These are phyloP conservation scores for Nannochloris sp. DNA, from an alignment of 139 green algal species.

Conservation along the genomic window DNA sequence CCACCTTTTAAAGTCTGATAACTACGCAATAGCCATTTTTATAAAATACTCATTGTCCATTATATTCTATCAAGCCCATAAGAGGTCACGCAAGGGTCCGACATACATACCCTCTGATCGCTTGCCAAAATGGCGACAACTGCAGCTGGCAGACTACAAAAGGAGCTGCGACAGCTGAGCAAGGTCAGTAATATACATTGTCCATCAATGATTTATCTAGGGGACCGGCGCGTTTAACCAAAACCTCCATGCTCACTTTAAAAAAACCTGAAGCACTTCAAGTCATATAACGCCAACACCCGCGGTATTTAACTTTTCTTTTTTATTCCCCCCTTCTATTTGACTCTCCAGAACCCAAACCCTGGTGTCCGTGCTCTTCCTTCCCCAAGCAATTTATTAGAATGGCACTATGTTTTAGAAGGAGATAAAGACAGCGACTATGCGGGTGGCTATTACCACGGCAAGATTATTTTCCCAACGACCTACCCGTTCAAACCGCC, in stretches of 20 bases:
- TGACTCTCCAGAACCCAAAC: slow-evolving; percentile 78
- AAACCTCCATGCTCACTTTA: no score
- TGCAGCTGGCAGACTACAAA: slow-evolving; percentile 49
- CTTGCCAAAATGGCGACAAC: background rate
- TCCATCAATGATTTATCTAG: no score
- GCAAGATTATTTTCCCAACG: slow-evolving; percentile 35
- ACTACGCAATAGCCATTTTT: no score
- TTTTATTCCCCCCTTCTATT: no score
- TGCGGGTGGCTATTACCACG: slow-evolving; percentile 72
- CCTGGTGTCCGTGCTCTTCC: slow-evolving; percentile 69
- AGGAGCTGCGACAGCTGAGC: slow-evolving; percentile 36
- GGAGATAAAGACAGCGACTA: slow-evolving; percentile 8
- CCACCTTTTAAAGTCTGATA: no score
- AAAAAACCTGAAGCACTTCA: no score
- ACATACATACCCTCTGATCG: background rate
- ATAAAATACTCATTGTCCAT: no score
- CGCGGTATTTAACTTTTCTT: no score
- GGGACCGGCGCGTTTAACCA: no score
- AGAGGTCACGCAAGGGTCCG: no score
- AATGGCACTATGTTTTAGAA: slow-evolving; percentile 76
- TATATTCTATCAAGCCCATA: no score
- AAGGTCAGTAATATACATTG: background rate
- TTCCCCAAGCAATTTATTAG: slow-evolving; percentile 64
- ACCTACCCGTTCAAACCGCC: slow-evolving; percentile 58
- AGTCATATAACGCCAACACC: no score